Evolutionary conservation across 441 rosid genomes (phyloP).

Genomic region (Omphalea diandra): DNA sequence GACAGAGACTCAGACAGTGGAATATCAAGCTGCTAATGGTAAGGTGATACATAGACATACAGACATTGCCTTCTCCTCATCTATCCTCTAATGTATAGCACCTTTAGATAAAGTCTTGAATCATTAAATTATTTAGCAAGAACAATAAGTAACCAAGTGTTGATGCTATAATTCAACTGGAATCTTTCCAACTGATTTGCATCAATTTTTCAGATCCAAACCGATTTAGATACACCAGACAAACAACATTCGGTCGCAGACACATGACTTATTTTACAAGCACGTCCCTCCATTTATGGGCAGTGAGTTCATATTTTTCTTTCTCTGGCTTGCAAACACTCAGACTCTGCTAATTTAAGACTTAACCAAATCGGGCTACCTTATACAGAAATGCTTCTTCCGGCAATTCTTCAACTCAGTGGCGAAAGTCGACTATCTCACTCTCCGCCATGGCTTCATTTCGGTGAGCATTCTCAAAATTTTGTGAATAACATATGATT

Average conservation of each 20-base stretch:
- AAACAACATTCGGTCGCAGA: slow-evolving; percentile 72
- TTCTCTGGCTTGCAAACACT: too few species aligned
- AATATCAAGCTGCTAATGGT: slow-evolving; percentile 43
- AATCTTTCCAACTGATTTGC: too few species aligned
- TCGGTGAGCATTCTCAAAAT: slow-evolving; percentile 41
- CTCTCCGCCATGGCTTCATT: slow-evolving; percentile 76
- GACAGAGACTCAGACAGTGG: slow-evolving; percentile 37
- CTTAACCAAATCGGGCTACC: background rate
- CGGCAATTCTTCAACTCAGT: slow-evolving; percentile 63
- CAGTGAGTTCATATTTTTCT: slow-evolving; percentile 33
- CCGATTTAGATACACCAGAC: slow-evolving; percentile 58
- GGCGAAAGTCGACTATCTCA: slow-evolving; percentile 71
- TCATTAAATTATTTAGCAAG: too few species aligned
- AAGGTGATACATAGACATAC: background rate
- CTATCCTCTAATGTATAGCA: too few species aligned
- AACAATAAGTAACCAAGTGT: too few species aligned
- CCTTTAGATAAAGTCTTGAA: too few species aligned
- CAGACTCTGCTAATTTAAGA: background rate
- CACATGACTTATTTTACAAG: slow-evolving; percentile 44
- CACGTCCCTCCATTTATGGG: slow-evolving; percentile 44
- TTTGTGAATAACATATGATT: too few species aligned
- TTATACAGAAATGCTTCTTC: slow-evolving; percentile 65
- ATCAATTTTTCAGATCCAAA: slow-evolving; percentile 41
- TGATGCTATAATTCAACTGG: too few species aligned
- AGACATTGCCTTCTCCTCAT: too few species aligned